Percentiles rank a stretch among this genome's conserved stretches.
Conservation (phyloP, 2,329 filamentous ascomycete species). For the Ophiostoma pallidulum region DNA sequence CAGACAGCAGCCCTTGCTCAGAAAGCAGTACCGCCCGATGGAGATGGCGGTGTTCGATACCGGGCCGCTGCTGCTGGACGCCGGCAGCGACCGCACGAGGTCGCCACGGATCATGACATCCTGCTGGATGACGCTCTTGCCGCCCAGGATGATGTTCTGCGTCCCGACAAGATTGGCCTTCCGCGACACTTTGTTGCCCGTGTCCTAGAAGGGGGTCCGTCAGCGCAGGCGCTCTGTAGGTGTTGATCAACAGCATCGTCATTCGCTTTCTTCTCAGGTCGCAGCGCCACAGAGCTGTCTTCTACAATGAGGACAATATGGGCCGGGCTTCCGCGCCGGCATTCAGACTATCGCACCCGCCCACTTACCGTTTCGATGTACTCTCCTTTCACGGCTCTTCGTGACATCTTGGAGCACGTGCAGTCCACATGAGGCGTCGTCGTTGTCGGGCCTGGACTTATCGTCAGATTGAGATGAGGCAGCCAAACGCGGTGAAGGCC, state of each 20-base stretch:
- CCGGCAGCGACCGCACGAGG: constrained; percentile 51
- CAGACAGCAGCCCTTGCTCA: constrained; percentile 68
- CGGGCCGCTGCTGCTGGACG: constrained; percentile 14
- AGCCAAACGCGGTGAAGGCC: no score
- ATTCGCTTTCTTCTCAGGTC: no score
- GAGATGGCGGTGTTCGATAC: constrained; percentile 61
- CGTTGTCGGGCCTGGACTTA: background rate
- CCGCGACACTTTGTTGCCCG: constrained; percentile 95
- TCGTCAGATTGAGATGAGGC: no score
- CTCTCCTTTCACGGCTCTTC: constrained; percentile 73
- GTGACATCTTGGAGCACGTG: constrained; percentile 47
- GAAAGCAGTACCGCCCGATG: constrained; percentile 85
- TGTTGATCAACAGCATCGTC: no score
- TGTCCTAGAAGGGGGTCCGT: constrained; percentile 65
- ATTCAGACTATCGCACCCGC: no score
- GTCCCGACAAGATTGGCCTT: constrained; percentile 87
- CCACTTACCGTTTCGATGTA: constrained; percentile 92
- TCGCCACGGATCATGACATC: constrained; percentile 93
- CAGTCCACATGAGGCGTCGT: constrained; percentile 1
- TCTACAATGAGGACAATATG: no score
- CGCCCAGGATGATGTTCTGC: constrained; percentile 94
- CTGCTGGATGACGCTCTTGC: constrained; percentile 90
- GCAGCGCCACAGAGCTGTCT: no score
- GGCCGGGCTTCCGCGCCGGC: no score
- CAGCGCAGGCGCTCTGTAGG: no score